Percentiles rank a stretch among this genome's conserved stretches.
Conservation (phyloP, 1,284 basidiomycete species). For the Heterobasidion parviporum region DNA sequence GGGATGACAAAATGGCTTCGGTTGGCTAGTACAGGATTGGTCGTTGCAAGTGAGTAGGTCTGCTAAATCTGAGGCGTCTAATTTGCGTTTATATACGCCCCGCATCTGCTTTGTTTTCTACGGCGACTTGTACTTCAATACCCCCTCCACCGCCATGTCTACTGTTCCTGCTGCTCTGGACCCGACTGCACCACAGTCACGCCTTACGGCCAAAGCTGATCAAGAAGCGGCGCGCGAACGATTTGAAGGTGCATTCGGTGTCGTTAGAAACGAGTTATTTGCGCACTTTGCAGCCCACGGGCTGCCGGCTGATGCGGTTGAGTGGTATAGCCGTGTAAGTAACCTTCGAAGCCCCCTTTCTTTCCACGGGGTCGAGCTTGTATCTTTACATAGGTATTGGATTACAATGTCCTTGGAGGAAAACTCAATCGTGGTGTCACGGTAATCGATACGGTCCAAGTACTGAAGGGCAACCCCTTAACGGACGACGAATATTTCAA, state of each 20-base stretch:
- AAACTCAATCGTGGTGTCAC: constrained; percentile 96
- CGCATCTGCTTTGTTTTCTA: not conserved
- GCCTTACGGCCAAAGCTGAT: not conserved
- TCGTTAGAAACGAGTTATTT: constrained; percentile 53
- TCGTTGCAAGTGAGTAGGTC: no score
- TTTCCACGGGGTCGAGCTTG: not conserved
- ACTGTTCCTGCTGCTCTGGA: not conserved
- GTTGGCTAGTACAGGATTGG: no score
- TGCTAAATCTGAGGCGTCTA: no score
- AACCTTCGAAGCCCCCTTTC: not conserved
- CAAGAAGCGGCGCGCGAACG: constrained; percentile 29
- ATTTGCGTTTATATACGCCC: no score
- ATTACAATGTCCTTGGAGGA: constrained; percentile 93
- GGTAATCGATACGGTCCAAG: constrained; percentile 90
- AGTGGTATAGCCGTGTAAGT: constrained; percentile 74
- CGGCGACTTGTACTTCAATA: not conserved
- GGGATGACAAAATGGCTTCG: not conserved
- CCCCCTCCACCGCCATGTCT: not conserved
- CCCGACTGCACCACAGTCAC: not conserved
- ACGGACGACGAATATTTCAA: constrained; percentile 84
- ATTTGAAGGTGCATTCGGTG: constrained; percentile 43
- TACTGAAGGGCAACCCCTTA: constrained; percentile 66
- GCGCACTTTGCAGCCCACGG: constrained; percentile 56
- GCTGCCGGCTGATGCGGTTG: constrained; percentile 77
- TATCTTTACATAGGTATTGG: constrained; percentile 55